Evolutionary conservation across 495 filamentous ascomycete species (phyloP).

Genomic region (Penicillium bialowiezense): DNA sequence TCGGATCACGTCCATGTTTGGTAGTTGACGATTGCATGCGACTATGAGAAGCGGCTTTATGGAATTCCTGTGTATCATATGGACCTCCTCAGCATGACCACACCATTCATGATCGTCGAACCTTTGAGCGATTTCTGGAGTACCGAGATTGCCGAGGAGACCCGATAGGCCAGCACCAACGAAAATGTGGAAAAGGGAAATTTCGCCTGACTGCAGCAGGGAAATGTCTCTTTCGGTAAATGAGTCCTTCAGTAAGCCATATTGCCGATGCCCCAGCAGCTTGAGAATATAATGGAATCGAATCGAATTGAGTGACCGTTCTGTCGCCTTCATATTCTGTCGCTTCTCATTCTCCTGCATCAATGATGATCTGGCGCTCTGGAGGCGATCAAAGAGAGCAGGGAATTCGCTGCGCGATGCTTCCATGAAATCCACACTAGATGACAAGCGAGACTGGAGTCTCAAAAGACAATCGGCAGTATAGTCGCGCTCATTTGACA

Average conservation of each 20-base stretch:
- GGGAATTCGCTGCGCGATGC: not conserved
- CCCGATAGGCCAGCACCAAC: constrained; percentile 4
- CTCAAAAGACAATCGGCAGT: constrained; percentile 6
- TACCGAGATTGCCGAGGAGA: constrained; percentile 5
- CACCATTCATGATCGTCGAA: constrained; percentile 12
- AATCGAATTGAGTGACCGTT: not conserved
- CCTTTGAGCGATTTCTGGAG: not conserved
- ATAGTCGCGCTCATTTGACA: constrained; percentile 7
- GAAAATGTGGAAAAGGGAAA: constrained; percentile 1
- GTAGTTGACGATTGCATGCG: constrained; percentile 11
- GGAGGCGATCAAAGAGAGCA: not conserved
- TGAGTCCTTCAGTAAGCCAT: constrained; percentile 7
- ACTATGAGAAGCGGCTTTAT: constrained; percentile 6
- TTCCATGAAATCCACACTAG: not conserved
- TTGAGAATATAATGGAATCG: no score
- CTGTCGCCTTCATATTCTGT: not conserved
- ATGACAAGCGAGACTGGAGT: not conserved
- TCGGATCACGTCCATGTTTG: constrained; percentile 16
- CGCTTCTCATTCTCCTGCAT: no score
- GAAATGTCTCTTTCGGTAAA: not conserved
- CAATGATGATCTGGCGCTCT: constrained; percentile 2
- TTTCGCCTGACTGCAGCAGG: not conserved
- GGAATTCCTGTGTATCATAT: no score
- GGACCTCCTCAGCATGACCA: not conserved
- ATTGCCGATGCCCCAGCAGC: no score